Evolutionary conservation across 805 yeast genomes (phyloP).

Genomic region (Sugiyamaella lignohabitans): DNA sequence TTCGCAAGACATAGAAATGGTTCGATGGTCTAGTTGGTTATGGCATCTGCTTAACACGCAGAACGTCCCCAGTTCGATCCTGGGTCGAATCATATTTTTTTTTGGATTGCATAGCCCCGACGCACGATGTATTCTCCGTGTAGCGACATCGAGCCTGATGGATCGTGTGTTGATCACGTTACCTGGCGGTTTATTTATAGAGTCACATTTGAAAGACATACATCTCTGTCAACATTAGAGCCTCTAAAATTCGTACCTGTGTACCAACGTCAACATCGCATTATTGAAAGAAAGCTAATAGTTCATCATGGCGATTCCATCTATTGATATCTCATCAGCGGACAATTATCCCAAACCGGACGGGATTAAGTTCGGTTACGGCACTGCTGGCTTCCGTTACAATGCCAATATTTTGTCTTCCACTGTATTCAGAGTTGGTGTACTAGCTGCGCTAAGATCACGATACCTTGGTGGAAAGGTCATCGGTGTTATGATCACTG

Average conservation of each 20-base stretch:
- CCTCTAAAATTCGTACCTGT: too few species aligned
- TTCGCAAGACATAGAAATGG: too few species aligned
- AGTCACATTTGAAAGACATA: too few species aligned
- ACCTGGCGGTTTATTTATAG: too few species aligned
- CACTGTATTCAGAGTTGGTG: constrained; percentile 76
- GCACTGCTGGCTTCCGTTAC: constrained; percentile 97
- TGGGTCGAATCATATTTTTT: constrained; percentile 87
- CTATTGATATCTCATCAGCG: neutral
- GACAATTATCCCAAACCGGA: constrained; percentile 42
- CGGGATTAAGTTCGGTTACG: constrained; percentile 53
- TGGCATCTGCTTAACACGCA: constrained; percentile 99
- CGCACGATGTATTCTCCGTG: too few species aligned
- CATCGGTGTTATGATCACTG: constrained; percentile 95
- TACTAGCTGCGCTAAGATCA: constrained; percentile 80
- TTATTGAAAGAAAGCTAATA: too few species aligned
- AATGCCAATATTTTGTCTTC: constrained; percentile 64
- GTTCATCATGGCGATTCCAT: too few species aligned
- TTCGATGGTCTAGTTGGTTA: constrained; percentile 99
- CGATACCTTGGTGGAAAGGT: constrained; percentile 57
- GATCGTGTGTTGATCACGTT: too few species aligned
- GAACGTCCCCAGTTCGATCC: constrained; percentile 99
- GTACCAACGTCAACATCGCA: too few species aligned
- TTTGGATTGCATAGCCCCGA: too few species aligned
- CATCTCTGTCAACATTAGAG: too few species aligned
- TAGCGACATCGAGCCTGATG: too few species aligned